Base-by-base conservation (phyloP, 1,139 yeast species). In the Pichia sp. region DNA sequence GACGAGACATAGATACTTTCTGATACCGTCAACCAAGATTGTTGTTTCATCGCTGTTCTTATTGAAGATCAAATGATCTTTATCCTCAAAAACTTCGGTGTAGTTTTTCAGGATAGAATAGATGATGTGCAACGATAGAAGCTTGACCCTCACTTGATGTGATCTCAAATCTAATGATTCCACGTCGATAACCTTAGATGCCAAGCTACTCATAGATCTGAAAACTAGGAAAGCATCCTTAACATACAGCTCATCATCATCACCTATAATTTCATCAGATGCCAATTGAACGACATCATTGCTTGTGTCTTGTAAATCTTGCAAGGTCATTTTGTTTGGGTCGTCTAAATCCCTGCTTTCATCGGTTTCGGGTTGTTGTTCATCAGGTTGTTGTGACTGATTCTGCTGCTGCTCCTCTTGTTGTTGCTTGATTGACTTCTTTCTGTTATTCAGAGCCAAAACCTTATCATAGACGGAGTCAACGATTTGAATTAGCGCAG, bases 211-310 rank as follows among this genome's bases (percentile, higher is more conserved):
- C 88, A 93, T 83, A 1, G 96, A 88, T 54, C 99, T 72, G 58
- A 91, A 87, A 6, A 93, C 75, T 47, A 91, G 68, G 53, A 88
- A 91, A 0, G 97, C 97, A 56, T 93, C 99, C 51, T 86, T 88
- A 13, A 85, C 78, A 3, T 71, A 73, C 27, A 80, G 59, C 44
- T 86, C 94, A 46, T 73, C 77, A 36, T 74, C 84, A 24, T 72
- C 68, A 6, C 71, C 71, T 16, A 48, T 47, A 27, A 55, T 51
- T 21, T 71, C 82, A 35, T 68, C 72, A 3, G 72, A 73, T 14
- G 71, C 59, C 29, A 69, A 68, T 35, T 69, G 76, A 37, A 74
- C 77, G 34, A 72, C 80, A 39, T 74, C 80, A 47, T 75, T 82
- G 59, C 79, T 64, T 37, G 72, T 48, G 22, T 49, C 53, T 36